Evolutionary conservation across 108 stramenopile genomes (phyloP).

Genomic region (Cylindrotheca closterium): DNA sequence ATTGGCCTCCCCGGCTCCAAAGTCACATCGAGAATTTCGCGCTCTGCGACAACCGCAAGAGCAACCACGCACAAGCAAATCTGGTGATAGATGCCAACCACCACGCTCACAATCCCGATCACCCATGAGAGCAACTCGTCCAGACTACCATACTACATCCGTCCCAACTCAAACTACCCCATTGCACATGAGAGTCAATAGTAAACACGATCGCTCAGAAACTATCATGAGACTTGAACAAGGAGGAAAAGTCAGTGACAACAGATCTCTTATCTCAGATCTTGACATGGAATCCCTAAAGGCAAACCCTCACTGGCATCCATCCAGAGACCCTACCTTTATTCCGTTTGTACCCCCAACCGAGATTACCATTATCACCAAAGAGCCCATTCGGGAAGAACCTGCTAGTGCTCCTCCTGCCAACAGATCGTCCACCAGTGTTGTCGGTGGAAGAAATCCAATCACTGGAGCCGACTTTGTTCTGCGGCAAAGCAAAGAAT

Average conservation of each 20-base stretch:
- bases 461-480: too few species aligned
- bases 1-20: too few species aligned
- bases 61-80: too few species aligned
- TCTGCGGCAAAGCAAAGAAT: too few species aligned
- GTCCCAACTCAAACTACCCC: background rate
- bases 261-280: background rate
- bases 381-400: background rate
- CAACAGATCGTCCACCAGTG: too few species aligned
- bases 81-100: too few species aligned
- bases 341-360: background rate
- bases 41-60: too few species aligned
- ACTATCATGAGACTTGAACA: background rate
- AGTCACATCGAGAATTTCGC: too few species aligned
- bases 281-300: background rate
- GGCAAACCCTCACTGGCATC: background rate
- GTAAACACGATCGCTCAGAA: background rate
- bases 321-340: background rate
- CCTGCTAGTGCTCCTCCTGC: too few species aligned
- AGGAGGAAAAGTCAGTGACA: background rate
- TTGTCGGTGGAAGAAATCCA: too few species aligned
- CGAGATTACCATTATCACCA: background rate
- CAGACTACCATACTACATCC: background rate
- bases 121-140: background rate
- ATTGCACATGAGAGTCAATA: background rate
- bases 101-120: too few species aligned